Base-by-base conservation (phyloP, 495 filamentous ascomycete genomes). In the Xylaria telfairii region DNA sequence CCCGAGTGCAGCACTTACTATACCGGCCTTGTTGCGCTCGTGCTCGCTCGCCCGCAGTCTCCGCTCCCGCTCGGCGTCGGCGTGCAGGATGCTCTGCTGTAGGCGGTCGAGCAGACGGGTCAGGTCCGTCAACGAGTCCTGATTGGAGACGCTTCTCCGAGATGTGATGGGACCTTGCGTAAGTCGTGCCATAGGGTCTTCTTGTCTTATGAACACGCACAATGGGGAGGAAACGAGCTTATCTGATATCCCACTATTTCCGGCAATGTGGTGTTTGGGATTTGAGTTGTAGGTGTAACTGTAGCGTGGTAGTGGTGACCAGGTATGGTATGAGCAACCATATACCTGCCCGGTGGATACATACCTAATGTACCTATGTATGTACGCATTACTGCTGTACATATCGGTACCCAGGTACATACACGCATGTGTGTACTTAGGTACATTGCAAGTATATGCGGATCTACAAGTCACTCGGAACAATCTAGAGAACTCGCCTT, bases 41-140 rank as follows among this genome's bases (percentile, higher is more conserved):
- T 87, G 89, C 75, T 90, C 90, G 71, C 88, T 93, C 54, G 81
- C 83, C 39, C 85, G 84, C 42, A 94, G 81, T 28, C 84, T 82
- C 21, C 74, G 75, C 69, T 84, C 85, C 9, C 88, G 83, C 65
- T 92, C 88, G 67, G 88, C 81, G 57, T 89, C 86, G 63, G 91
- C 87, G 24, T 88, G 87, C 39, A 95, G 85, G 59, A 97, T 85
- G 69, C 88, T 92, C 61, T 90, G 85, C 77, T 95, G 90, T 7
- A 97, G 83, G 2, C 93, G 90, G 65, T 84, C 81, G 62, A 96
- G 87, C n/a, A 95, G 86, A n/a, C 92, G 87, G 56, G 83, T 86
- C 12, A 95, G 86, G 72, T 92, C 90, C 24, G 91, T 84, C 19
- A 76, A 69, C 21, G 75, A 66, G 60, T 77, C 76, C 28, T 71